Evolutionary conservation across 2,329 filamentous ascomycete species (phyloP), one percentile per base, ranked within the genome.

Genomic region (Alternaria gaisen): DNA sequence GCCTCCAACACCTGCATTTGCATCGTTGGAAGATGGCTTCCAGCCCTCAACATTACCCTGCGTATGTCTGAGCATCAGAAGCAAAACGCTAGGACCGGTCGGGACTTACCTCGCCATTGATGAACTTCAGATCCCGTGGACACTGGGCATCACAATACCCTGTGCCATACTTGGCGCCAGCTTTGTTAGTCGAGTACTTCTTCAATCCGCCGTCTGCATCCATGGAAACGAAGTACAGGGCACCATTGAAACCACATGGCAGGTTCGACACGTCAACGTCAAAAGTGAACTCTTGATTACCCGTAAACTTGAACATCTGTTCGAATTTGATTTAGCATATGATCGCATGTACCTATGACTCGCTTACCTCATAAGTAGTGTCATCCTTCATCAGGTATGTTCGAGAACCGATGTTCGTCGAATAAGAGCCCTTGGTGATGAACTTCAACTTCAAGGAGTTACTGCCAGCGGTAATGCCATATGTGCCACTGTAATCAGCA

Each of bases 231-330:
- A 90, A 75, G 60, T 75, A 76, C 22, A 74, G 50, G 6, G 74
- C 75, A 40, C 89, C 89, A 73, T 92, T 91, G 55, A 92, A 80
- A 51, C 90, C 90, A 69, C 90, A 92, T 48, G 85, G 85, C n/a
- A 90, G 79, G 59, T 84, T 83, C 18, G 88, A 90, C 20, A 90
- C 64, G 50, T 79, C 77, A 1, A 79, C 76, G 53, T 79, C 77
- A 41, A 79, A 79, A 9, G 70, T 74, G 60, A 79, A 79, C 61
- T 79, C 77, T 89, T 90, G 68, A 41, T 78, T 74, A 20, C 74
- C 72, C 24, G 74, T 69, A 20, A 79, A 69, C 52, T 77, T 78
- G 70, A 77, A 79, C 64, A 75, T 72, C 55, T 79, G 24, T 32
- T 32, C 26, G 24, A 36, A 34, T 5, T 36, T n/a, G 14, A 22